Evolutionary conservation across 441 rosid species (phyloP).

Genomic region (Aquilaria agallochum): DNA sequence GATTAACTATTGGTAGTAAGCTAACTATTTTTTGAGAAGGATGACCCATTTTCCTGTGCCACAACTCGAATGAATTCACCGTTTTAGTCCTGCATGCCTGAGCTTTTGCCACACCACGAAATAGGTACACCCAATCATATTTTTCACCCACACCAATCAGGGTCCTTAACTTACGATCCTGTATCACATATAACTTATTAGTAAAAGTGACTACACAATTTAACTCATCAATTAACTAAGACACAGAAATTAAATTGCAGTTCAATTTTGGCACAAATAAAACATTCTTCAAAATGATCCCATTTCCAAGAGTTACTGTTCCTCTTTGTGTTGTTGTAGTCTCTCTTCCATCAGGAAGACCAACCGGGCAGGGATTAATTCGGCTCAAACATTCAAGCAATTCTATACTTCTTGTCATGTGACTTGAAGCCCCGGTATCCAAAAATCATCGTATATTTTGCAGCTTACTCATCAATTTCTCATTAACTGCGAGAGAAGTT

Average conservation of each 20-base stretch:
- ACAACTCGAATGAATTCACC: no score
- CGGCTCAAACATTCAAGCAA: not conserved
- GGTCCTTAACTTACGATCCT: not conserved
- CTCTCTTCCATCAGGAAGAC: not conserved
- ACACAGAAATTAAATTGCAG: slow-evolving; percentile 1
- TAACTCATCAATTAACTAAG: not conserved
- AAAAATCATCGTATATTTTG: not conserved
- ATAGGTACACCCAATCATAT: not conserved
- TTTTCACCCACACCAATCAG: not conserved
- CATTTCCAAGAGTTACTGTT: not conserved
- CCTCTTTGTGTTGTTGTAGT: not conserved
- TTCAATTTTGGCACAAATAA: slow-evolving; percentile 10
- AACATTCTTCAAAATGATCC: not conserved
- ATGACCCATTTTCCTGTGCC: no score
- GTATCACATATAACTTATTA: slow-evolving; percentile 6
- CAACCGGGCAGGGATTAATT: not conserved
- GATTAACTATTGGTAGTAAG: no score
- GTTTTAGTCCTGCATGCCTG: no score
- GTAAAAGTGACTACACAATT: not conserved
- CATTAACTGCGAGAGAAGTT: no score
- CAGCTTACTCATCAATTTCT: not conserved
- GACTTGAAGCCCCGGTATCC: slow-evolving; percentile 6
- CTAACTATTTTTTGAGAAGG: no score
- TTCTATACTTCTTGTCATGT: not conserved
- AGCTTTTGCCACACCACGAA: no score